Evolutionary conservation across 768 basidiomycete species (phyloP).

Genomic region (Dentipellis sp.): DNA sequence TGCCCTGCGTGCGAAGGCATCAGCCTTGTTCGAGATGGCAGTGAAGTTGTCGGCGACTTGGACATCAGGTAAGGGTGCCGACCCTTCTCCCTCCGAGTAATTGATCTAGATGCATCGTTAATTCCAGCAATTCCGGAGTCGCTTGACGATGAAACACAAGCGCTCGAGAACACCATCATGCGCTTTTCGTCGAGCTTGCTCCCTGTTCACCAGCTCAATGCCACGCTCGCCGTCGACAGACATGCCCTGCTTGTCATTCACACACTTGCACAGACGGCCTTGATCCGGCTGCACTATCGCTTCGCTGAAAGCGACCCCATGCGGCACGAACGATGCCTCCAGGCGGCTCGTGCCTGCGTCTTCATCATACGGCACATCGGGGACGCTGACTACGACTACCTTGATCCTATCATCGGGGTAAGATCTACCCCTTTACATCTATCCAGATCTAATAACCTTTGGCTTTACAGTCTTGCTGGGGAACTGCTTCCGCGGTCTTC

Average conservation of each 20-base stretch:
- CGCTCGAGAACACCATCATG: slow-evolving; percentile 53
- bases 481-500: slow-evolving; percentile 55
- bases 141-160: slow-evolving; percentile 48
- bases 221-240: slow-evolving; percentile 46
- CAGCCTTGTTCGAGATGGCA: slow-evolving; percentile 66
- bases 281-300: slow-evolving; percentile 55
- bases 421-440: slow-evolving; percentile 18
- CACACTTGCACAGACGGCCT: slow-evolving; percentile 56
- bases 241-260: slow-evolving; percentile 51
- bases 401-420: slow-evolving; percentile 76
- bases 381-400: slow-evolving; percentile 56
- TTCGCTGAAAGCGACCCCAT: slow-evolving; percentile 35
- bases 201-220: slow-evolving; percentile 55
- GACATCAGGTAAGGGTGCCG: slow-evolving; percentile 40
- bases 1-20: slow-evolving; percentile 65
- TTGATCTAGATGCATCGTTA: not conserved
- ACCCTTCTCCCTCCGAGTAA: slow-evolving; percentile 5
- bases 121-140: slow-evolving; percentile 32
- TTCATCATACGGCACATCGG: slow-evolving; percentile 52
- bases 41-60: slow-evolving; percentile 50
- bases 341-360: slow-evolving; percentile 51
- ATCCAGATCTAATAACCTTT: slow-evolving; percentile 3
- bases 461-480: slow-evolving; percentile 56
- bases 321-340: slow-evolving; percentile 58
- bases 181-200: slow-evolving; percentile 57